Base-by-base conservation (phyloP, 371 early-diverging fungal genomes). In the Gilbertella persicaria region DNA sequence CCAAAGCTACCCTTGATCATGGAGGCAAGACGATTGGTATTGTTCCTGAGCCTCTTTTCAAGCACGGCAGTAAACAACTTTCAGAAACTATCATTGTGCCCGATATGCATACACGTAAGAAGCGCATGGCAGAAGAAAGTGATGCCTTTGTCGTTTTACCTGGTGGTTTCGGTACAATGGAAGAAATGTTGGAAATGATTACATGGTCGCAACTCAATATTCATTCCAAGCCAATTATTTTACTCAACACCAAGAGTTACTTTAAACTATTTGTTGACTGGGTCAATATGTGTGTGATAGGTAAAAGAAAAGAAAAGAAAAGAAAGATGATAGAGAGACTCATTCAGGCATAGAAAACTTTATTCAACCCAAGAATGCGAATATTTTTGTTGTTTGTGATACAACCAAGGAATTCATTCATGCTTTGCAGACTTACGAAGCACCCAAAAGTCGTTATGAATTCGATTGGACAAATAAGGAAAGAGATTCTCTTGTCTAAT, bases 71-170 rank as follows among this genome's bases (percentile, higher is more conserved):
- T 44, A 65, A 69, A 10, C 65, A 74, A 36, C 52, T 83, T 25
- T 85, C 86, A 9, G 83, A 86, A 45, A 78, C 80, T 20, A 71
- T 86, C 21, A 45, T 86, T 9, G 94, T 93, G 17, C 72, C 79
- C 53, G 89, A 89, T 71, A 92, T 94, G 95, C 93, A 92, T 28
- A 75, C 81, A 21, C 80, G 95, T 58, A 95, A 95, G 66, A 66
- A 73, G 23, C 64, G 81, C 53, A 91, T 95, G 90, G 82, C 76
- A 60, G 85, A 89, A 29, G 58, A 78, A 73, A 64, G 75, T 26
- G 81, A 84, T 60, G 94, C 89, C 0, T 95, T 94, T 64, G 70
- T 94, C 16, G 86, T 90, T 5, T 75, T 95, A 16, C 96, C 96
- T 0, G 96, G 96, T 26, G 96, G 96, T 1, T 85, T 56, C 38